A percentile compares a stretch with the other conserved stretches of the same genome.
Evolutionary conservation across 2,329 filamentous ascomycete genomes (phyloP).

Genomic region (Aspergillus hiratsukae): DNA sequence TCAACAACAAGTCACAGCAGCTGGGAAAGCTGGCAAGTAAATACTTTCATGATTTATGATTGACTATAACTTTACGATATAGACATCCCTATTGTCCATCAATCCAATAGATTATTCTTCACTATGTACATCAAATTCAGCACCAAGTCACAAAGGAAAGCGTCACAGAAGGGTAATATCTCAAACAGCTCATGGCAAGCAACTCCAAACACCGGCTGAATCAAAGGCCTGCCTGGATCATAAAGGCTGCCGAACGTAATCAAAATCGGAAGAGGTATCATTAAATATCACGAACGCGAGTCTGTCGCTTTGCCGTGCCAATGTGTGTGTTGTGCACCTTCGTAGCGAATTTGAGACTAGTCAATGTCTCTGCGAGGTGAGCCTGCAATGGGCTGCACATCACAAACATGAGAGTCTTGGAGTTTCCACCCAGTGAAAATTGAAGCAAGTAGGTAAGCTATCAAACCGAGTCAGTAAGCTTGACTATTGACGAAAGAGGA

Average conservation of each 20-base stretch:
- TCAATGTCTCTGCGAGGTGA: constrained; percentile 87
- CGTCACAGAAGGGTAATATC: constrained; percentile 5
- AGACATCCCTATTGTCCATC: neutral
- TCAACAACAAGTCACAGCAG: constrained; percentile 19
- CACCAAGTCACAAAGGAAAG: neutral
- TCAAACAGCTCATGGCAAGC: constrained; percentile 3
- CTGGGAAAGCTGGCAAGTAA: constrained; percentile 14
- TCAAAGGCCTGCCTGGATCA: constrained; percentile 24
- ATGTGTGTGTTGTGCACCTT: constrained; percentile 90
- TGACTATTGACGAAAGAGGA: neutral
- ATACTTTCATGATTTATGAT: constrained; percentile 19
- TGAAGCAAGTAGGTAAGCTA: constrained; percentile 88
- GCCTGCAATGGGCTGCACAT: constrained; percentile 92
- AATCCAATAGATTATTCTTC: neutral
- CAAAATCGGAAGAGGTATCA: constrained; percentile 15
- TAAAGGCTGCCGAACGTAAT: constrained; percentile 19
- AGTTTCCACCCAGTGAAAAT: constrained; percentile 91
- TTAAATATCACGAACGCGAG: constrained; percentile 34
- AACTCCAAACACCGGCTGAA: constrained; percentile 24
- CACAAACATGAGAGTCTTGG: constrained; percentile 98
- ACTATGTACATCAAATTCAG: constrained; percentile 2
- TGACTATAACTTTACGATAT: constrained; percentile 1
- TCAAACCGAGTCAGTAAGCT: constrained; percentile 14
- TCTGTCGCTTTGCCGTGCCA: constrained; percentile 65
- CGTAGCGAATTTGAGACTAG: constrained; percentile 90